Conservation (phyloP, 2,329 filamentous ascomycete genomes). For the Biscogniauxia sp. region DNA sequence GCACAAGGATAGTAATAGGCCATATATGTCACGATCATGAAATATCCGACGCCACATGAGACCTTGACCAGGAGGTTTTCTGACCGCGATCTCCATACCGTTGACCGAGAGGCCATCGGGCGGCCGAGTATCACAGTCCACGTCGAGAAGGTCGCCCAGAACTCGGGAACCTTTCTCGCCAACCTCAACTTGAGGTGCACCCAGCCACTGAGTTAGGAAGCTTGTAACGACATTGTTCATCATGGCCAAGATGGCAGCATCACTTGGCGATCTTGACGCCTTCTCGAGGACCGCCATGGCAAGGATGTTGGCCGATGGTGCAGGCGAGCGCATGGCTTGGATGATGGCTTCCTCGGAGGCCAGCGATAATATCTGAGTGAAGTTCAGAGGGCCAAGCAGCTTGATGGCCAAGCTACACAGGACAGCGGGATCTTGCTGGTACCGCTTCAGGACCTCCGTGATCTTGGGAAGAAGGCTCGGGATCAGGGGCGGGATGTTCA, state of each 20-base stretch:
- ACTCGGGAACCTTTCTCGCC: constrained; percentile 51
- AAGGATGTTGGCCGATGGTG: constrained; percentile 56
- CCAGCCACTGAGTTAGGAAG: constrained; percentile 53
- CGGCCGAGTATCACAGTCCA: constrained; percentile 47
- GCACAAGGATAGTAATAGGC: constrained; percentile 42
- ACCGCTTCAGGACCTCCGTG: constrained; percentile 50
- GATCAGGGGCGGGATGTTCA: constrained; percentile 51
- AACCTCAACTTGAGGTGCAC: constrained; percentile 51
- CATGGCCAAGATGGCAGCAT: constrained; percentile 49
- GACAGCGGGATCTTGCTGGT: constrained; percentile 48
- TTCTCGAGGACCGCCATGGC: constrained; percentile 57
- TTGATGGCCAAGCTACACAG: constrained; percentile 54
- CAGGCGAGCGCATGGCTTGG: constrained; percentile 51
- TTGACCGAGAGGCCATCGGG: constrained; percentile 29
- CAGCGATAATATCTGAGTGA: constrained; percentile 50
- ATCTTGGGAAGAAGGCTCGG: constrained; percentile 53
- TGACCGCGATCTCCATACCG: constrained; percentile 37
- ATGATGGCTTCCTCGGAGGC: constrained; percentile 51
- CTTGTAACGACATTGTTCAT: constrained; percentile 48
- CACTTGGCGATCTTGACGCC: constrained; percentile 45
- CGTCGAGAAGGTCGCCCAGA: constrained; percentile 53
- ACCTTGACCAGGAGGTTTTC: constrained; percentile 47
- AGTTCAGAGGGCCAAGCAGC: constrained; percentile 52
- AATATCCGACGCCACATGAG: constrained; percentile 55
- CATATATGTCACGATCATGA: constrained; percentile 42